Evolutionary conservation across 352 stramenopile species (phyloP).

Genomic region (Aphanomyces astaci): DNA sequence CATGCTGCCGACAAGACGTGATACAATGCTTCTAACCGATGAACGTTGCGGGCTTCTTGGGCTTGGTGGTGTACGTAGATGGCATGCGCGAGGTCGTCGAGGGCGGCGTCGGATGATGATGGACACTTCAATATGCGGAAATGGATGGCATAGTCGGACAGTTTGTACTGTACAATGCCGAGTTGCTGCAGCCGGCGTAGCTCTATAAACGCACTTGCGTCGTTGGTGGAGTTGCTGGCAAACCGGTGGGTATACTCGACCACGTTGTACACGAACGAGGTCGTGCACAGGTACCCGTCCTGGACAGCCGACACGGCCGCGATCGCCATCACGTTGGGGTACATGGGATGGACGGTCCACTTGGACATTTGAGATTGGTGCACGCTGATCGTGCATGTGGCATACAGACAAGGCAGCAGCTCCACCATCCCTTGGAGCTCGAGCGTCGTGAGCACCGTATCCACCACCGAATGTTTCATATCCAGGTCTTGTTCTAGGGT

Average conservation of each 20-base stretch:
- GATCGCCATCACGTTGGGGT: conserved; percentile 10
- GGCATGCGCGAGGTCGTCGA: conserved; percentile 39
- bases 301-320: conserved; percentile 36
- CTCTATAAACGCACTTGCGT: conserved; percentile 12
- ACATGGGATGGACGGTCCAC: conserved; percentile 5
- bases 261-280: conserved; percentile 7
- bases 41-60: conserved; percentile 52
- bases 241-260: conserved; percentile 2
- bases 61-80: conserved; percentile 52
- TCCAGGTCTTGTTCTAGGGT: conserved; percentile 58
- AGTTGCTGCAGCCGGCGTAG: conserved; percentile 19
- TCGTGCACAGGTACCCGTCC: conserved; percentile 42
- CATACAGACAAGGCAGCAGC: conserved; percentile 15
- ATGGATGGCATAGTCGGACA: conserved; percentile 18
- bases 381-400: conserved; percentile 22
- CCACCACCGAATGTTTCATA: conserved; percentile 61
- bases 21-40: conserved; percentile 49
- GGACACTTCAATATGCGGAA: background rate
- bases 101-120: background rate
- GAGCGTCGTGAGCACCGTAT: conserved; percentile 70
- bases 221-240: background rate
- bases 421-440: conserved; percentile 27
- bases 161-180: conserved; percentile 14
- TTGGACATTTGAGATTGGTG: conserved; percentile 17
- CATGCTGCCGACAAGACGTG: conserved; percentile 35